Evolutionary conservation across 2,329 filamentous ascomycete genomes (phyloP).

Genomic region (Diplocarpon mali): DNA sequence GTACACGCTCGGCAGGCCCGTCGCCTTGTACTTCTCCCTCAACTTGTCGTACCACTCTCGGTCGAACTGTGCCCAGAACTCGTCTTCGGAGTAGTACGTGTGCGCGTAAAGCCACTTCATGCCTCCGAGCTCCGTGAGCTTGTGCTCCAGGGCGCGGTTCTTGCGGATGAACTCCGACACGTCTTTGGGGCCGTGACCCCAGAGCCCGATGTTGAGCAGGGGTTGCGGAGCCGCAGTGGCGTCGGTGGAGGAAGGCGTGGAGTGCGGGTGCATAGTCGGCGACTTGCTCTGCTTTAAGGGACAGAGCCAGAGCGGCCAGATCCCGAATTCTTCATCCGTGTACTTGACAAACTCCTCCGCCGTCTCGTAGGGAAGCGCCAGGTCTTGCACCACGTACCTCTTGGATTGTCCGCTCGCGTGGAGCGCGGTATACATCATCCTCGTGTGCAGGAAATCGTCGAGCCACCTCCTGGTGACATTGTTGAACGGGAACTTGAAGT

Average conservation of each 20-base stretch:
- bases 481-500: conserved; percentile 51
- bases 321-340: conserved; percentile 33
- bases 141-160: conserved; percentile 62
- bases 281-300: conserved; percentile 32
- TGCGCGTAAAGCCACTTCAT: conserved; percentile 85
- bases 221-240: conserved; percentile 24
- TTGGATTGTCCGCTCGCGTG: conserved; percentile 45
- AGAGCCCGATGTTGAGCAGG: conserved; percentile 60
- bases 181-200: conserved; percentile 65
- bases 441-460: conserved; percentile 49
- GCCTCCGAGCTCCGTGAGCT: conserved; percentile 58
- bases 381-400: conserved; percentile 50
- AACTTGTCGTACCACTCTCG: conserved; percentile 49
- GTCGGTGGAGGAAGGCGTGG: background rate
- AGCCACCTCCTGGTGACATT: conserved; percentile 44
- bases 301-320: conserved; percentile 50
- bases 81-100: conserved; percentile 65
- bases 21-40: conserved; percentile 50
- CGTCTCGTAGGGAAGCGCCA: conserved; percentile 43
- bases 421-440: conserved; percentile 51
- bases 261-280: conserved; percentile 27
- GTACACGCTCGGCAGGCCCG: conserved; percentile 53
- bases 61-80: conserved; percentile 59
- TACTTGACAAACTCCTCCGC: conserved; percentile 43
- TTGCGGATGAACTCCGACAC: conserved; percentile 49